These are phyloP conservation scores for Pichia sp. DNA, from an alignment of 1,139 yeast species.

Conservation along the genomic window DNA sequence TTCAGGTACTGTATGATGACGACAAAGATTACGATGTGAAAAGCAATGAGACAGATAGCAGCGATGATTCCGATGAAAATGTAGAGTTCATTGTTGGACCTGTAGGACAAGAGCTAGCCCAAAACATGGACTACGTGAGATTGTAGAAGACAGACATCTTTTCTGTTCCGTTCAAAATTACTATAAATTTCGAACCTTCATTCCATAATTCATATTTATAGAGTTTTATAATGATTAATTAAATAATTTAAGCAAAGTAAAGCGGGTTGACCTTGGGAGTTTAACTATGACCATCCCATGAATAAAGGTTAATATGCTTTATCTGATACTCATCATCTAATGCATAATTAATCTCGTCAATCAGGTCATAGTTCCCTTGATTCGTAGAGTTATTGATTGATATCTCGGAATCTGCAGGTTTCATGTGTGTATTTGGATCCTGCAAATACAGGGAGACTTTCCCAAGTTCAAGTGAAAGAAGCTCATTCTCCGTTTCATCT, in stretches of 20 bases:
- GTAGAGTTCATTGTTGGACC: constrained; percentile 18
- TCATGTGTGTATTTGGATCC: constrained; percentile 4
- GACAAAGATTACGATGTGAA: constrained; percentile 9
- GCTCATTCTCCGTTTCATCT: constrained; percentile 13
- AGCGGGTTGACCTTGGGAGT: background rate
- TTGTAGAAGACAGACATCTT: constrained; percentile 7
- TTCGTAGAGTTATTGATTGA: constrained; percentile 5
- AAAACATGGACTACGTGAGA: constrained; percentile 26
- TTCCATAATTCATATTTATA: background rate
- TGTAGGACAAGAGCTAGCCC: constrained; percentile 18
- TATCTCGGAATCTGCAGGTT: constrained; percentile 9
- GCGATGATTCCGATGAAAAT: constrained; percentile 14
- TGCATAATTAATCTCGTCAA: constrained; percentile 24
- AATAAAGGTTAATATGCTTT: constrained; percentile 1
- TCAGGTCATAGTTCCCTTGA: constrained; percentile 14
- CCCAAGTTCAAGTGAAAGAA: constrained; percentile 11
- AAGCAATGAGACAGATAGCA: constrained; percentile 1
- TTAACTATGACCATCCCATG: constrained; percentile 2
- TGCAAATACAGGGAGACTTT: constrained; percentile 10
- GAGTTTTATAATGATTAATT: background rate
- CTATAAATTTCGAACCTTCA: no score
- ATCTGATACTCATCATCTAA: constrained; percentile 25
- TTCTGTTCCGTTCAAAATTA: no score
- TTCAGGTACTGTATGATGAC: constrained; percentile 21
- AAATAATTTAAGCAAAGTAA: background rate